Percentiles rank a stretch among this genome's conserved stretches.
Evolutionary conservation across 2,329 filamentous ascomycete species (phyloP).

Genomic region (Ophiocordyceps robertsii): DNA sequence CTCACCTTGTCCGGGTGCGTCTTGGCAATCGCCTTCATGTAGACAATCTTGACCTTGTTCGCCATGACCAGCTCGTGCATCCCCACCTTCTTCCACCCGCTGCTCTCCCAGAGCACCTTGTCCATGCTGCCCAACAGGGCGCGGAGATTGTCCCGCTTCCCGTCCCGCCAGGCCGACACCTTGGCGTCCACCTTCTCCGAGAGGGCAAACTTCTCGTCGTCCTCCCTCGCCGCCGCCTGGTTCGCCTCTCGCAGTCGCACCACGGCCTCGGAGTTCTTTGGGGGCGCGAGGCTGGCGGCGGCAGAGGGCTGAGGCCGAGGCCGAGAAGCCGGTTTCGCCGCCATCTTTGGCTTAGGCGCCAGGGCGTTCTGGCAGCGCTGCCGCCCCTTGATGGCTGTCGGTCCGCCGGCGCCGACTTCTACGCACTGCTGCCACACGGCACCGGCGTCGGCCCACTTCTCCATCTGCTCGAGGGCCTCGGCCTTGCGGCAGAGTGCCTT

Average conservation of each 20-base stretch:
- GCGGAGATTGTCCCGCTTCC: slow-evolving; percentile 84
- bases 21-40: slow-evolving; percentile 99
- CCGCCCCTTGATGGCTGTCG: slow-evolving; percentile 70
- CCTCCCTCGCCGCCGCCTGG: slow-evolving; percentile 68
- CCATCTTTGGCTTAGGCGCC: slow-evolving; percentile 48
- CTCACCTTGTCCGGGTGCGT: slow-evolving; percentile 97
- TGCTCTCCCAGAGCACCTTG: slow-evolving; percentile 77
- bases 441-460: slow-evolving; percentile 80
- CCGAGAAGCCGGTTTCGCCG: slow-evolving; percentile 30
- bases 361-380: slow-evolving; percentile 81
- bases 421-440: slow-evolving; percentile 72
- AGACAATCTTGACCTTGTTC: slow-evolving; percentile 90
- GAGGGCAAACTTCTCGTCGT: slow-evolving; percentile 86
- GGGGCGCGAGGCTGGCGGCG: slow-evolving; percentile 23
- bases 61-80: slow-evolving; percentile 87
- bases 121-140: slow-evolving; percentile 81
- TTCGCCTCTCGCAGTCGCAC: slow-evolving; percentile 72
- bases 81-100: slow-evolving; percentile 93
- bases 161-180: slow-evolving; percentile 71
- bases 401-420: slow-evolving; percentile 73
- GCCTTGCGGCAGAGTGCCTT: slow-evolving; percentile 92
- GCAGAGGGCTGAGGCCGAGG: slow-evolving; percentile 31
- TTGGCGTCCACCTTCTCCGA: slow-evolving; percentile 73
- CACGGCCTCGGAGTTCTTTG: slow-evolving; percentile 61
- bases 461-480: slow-evolving; percentile 88